Conservation (phyloP, 2,329 filamentous ascomycete genomes). For the Cryphonectria nitschkei region DNA sequence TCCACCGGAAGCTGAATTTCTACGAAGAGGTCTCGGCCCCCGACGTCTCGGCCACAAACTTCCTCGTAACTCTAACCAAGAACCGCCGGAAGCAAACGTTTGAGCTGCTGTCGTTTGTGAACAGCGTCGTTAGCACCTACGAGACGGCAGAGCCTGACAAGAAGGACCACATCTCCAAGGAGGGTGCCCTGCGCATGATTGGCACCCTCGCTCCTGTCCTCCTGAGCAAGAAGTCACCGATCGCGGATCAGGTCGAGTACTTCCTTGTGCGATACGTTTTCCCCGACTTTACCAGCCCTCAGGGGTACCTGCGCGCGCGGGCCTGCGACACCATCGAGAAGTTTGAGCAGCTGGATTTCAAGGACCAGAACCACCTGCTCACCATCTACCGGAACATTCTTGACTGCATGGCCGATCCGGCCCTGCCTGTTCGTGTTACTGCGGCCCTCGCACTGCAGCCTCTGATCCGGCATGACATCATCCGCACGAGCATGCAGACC, state of each 20-base stretch:
- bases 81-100: slow-evolving; percentile 94
- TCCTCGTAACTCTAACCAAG: slow-evolving; percentile 93
- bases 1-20: slow-evolving; percentile 96
- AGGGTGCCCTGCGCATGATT: slow-evolving; percentile 96
- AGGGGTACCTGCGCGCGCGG: slow-evolving; percentile 90
- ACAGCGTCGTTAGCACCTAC: slow-evolving; percentile 91
- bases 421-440: slow-evolving; percentile 90
- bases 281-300: slow-evolving; percentile 90
- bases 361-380: slow-evolving; percentile 92
- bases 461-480: slow-evolving; percentile 92
- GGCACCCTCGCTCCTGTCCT: slow-evolving; percentile 93
- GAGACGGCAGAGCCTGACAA: slow-evolving; percentile 81
- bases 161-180: slow-evolving; percentile 94
- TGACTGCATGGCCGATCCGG: slow-evolving; percentile 94
- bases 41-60: slow-evolving; percentile 94
- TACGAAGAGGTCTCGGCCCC: slow-evolving; percentile 96
- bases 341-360: slow-evolving; percentile 96
- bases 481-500: slow-evolving; percentile 92
- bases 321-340: slow-evolving; percentile 98
- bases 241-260: slow-evolving; percentile 96
- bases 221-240: slow-evolving; percentile 96
- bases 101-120: slow-evolving; percentile 91
- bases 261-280: slow-evolving; percentile 99
- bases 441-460: slow-evolving; percentile 93
- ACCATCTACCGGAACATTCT: slow-evolving; percentile 96